Conservation (phyloP, 1,284 basidiomycete species). For the Leucocoprinus gongylophorus region DNA sequence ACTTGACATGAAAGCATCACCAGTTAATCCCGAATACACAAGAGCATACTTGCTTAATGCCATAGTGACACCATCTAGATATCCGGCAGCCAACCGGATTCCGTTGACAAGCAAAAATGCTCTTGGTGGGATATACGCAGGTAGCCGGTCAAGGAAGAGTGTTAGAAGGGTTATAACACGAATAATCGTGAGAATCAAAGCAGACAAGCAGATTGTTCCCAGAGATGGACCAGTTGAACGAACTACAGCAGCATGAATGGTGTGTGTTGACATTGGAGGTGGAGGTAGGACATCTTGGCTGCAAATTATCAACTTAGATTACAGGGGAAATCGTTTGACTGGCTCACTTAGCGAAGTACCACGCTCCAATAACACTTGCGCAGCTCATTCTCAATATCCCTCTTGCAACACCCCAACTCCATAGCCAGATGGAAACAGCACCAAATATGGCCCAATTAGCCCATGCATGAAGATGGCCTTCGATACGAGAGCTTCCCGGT, state of each 20-base stretch:
- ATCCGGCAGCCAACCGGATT: constrained; percentile 41
- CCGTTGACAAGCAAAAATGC: constrained; percentile 31
- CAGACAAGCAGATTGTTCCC: constrained; percentile 70
- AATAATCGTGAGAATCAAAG: constrained; percentile 68
- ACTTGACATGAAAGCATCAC: constrained; percentile 75
- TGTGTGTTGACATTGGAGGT: constrained; percentile 54
- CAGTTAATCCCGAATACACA: constrained; percentile 82
- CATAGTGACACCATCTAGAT: constrained; percentile 56
- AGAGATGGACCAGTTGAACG: constrained; percentile 78
- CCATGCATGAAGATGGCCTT: constrained; percentile 75
- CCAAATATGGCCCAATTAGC: constrained; percentile 77
- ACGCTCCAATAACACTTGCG: constrained; percentile 81
- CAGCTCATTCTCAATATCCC: constrained; percentile 75
- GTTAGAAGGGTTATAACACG: constrained; percentile 47
- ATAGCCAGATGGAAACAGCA: constrained; percentile 72
- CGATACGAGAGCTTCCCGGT: constrained; percentile 27
- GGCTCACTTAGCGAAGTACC: constrained; percentile 81
- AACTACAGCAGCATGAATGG: constrained; percentile 71
- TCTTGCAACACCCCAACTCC: constrained; percentile 86
- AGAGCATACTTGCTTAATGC: constrained; percentile 80
- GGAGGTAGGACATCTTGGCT: constrained; percentile 47
- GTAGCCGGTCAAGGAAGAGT: constrained; percentile 46
- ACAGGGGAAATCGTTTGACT: constrained; percentile 8
- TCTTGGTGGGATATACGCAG: constrained; percentile 45
- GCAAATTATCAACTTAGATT: constrained; percentile 5